These are phyloP conservation scores for Delitschia confertaspora DNA, from an alignment of 495 filamentous ascomycete species.

Conservation along the genomic window DNA sequence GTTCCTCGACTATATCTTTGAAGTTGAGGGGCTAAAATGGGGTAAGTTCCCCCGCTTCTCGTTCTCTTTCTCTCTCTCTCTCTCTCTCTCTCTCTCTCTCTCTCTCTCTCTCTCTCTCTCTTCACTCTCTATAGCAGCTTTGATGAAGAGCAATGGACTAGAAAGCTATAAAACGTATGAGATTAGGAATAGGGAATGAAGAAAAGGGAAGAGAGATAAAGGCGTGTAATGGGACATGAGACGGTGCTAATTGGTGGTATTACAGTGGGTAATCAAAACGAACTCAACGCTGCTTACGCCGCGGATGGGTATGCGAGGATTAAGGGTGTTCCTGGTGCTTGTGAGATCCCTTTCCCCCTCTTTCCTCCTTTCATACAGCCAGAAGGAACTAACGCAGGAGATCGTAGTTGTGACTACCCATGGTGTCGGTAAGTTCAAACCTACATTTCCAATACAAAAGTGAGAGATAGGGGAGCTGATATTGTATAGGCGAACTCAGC, in stretches of 20 bases:
- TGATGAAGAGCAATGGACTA: no score
- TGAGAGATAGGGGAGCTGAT: conserved; percentile 1
- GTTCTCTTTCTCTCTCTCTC: no score
- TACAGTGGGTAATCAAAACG: conserved; percentile 35
- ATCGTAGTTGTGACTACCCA: conserved; percentile 33
- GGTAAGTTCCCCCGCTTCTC: conserved; percentile 2
- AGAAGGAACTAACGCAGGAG: neutral
- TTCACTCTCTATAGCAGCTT: no score
- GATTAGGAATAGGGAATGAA: no score
- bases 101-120: no score
- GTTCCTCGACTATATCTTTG: conserved; percentile 34
- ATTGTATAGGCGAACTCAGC: conserved; percentile 31
- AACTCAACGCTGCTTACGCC: conserved; percentile 36
- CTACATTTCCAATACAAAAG: neutral
- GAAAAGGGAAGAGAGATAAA: no score
- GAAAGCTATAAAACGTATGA: no score
- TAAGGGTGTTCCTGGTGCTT: conserved; percentile 29
- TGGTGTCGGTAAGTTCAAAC: conserved; percentile 32
- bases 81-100: no score
- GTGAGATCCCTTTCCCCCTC: conserved; percentile 4
- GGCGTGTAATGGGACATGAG: no score
- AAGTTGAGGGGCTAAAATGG: conserved; percentile 34
- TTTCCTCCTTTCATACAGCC: neutral
- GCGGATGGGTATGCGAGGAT: conserved; percentile 36
- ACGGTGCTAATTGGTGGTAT: neutral